Percentiles rank a stretch among this genome's conserved stretches.
Conservation (phyloP, 257 asterid species). For the Ligustrum vulgare region DNA sequence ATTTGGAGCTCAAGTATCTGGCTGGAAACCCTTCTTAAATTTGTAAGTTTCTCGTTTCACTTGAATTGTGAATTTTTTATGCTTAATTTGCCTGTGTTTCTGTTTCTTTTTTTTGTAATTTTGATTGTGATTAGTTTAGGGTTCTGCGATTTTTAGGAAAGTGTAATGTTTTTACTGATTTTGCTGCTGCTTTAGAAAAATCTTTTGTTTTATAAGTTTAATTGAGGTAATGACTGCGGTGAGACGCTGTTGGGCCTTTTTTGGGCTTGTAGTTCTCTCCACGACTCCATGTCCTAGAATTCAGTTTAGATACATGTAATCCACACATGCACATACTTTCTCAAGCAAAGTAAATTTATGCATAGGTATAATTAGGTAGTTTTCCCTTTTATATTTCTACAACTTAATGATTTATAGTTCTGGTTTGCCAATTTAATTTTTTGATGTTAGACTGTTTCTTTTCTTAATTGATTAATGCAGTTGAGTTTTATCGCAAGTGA, state of each 20-base stretch:
- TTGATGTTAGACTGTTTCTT: neutral
- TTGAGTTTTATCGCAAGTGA: neutral
- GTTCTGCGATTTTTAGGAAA: neutral
- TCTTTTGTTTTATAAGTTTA: neutral
- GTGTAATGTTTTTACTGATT: neutral
- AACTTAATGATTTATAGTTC: neutral
- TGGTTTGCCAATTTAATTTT: neutral
- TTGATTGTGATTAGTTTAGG: neutral
- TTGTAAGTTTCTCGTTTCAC: neutral
- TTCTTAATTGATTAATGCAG: neutral
- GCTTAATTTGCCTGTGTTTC: neutral
- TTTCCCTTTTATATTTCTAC: no score
- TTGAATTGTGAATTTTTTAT: neutral
- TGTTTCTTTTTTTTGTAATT: neutral
- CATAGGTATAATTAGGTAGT: neutral
- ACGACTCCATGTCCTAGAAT: neutral
- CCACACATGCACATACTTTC: neutral
- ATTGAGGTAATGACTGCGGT: neutral
- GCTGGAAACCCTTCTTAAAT: neutral
- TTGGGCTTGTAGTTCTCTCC: neutral
- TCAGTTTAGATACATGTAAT: no score
- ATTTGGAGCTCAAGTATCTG: neutral
- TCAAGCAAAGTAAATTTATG: neutral
- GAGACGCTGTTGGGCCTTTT: neutral
- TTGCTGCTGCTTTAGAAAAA: neutral